Conservation (phyloP, 129 eudicot species). For the Arctium lappa region DNA sequence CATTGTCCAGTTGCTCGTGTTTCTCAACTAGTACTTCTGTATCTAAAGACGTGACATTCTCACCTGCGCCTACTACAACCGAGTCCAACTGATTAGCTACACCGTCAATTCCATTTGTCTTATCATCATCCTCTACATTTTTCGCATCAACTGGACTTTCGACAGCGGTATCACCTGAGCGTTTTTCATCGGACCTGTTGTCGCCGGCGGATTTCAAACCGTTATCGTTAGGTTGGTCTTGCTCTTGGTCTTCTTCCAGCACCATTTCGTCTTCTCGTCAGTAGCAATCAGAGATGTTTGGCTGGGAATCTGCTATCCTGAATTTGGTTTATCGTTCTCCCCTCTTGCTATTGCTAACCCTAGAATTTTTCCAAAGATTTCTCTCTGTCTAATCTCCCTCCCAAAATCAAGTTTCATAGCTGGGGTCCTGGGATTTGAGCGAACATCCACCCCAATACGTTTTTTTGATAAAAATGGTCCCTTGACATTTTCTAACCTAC, state of each 20-base stretch:
- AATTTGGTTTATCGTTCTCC: not conserved
- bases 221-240: conserved; percentile 23
- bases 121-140: conserved; percentile 14
- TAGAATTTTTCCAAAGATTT: not conserved
- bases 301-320: conserved; percentile 3
- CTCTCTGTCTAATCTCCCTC: conserved; percentile 19
- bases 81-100: conserved; percentile 5
- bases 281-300: conserved; percentile 6
- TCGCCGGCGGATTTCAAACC: conserved; percentile 19
- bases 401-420: conserved; percentile 24
- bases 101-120: not conserved
- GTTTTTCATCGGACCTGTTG: conserved; percentile 10
- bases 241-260: conserved; percentile 28
- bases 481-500: not conserved
- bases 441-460: conserved; percentile 1
- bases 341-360: conserved; percentile 25
- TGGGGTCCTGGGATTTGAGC: not conserved
- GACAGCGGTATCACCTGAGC: not conserved
- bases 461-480: not conserved
- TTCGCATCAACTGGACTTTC: conserved; percentile 2
- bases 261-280: conserved; percentile 9
- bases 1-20: conserved; percentile 15
- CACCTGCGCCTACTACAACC: conserved; percentile 6
- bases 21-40: conserved; percentile 18
- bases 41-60: conserved; percentile 13